Evolutionary conservation across 1,284 basidiomycete genomes (phyloP).

Genomic region (Meripilus lineatus): DNA sequence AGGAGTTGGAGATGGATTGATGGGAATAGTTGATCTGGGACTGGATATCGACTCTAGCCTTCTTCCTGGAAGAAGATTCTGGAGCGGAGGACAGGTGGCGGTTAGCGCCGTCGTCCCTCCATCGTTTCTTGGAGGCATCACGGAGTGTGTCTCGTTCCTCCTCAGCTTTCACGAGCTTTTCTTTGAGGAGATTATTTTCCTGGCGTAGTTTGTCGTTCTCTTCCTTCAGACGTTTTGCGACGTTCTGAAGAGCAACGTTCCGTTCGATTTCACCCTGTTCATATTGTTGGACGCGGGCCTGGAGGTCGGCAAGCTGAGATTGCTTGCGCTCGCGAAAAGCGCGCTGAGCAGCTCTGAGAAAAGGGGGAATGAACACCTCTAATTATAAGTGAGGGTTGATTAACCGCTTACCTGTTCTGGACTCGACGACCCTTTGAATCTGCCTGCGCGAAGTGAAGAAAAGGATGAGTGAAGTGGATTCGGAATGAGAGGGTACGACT

Average conservation of each 20-base stretch:
- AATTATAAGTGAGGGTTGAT: conserved; percentile 5
- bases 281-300: conserved; percentile 81
- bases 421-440: conserved; percentile 64
- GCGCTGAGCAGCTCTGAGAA: conserved; percentile 76
- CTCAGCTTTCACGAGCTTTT: conserved; percentile 52
- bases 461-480: conserved; percentile 13
- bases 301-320: conserved; percentile 85
- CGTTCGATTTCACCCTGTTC: conserved; percentile 90
- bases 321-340: conserved; percentile 91
- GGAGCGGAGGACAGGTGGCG: conserved; percentile 23
- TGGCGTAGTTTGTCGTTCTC: conserved; percentile 74
- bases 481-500: conserved; percentile 8
- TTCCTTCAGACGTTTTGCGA: conserved; percentile 84
- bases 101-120: conserved; percentile 43
- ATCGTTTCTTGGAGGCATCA: conserved; percentile 48
- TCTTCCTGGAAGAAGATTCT: conserved; percentile 41
- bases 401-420: conserved; percentile 61
- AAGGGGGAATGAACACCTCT: background rate
- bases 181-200: conserved; percentile 59
- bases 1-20: conserved; percentile 17
- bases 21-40: conserved; percentile 18
- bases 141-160: conserved; percentile 31
- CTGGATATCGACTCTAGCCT: conserved; percentile 34
- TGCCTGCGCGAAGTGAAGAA: conserved; percentile 25
- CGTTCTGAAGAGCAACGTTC: conserved; percentile 80